A percentile compares a stretch with the other conserved stretches of the same genome.
Conservation (phyloP, 345 rosid genomes). For the Hibiscus syriacus region DNA sequence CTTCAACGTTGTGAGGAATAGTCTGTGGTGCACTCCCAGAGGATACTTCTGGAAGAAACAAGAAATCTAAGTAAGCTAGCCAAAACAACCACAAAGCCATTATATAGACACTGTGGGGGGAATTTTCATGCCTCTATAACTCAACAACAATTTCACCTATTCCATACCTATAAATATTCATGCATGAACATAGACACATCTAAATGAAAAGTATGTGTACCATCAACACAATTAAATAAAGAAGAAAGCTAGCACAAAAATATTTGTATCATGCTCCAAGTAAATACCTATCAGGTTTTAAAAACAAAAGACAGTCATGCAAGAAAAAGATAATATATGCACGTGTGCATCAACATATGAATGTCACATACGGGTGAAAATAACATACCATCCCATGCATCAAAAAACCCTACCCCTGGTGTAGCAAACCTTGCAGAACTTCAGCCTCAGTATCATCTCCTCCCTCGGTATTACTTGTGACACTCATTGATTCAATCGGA, state of each 20-base stretch:
- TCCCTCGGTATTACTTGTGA: constrained; percentile 31
- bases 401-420: constrained; percentile 54
- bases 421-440: constrained; percentile 28
- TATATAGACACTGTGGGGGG: neutral
- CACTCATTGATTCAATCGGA: constrained; percentile 48
- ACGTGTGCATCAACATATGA: neutral
- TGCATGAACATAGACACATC: neutral
- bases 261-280: neutral
- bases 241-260: neutral
- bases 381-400: constrained; percentile 75
- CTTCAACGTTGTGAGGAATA: constrained; percentile 31
- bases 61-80: neutral
- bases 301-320: neutral
- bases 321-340: neutral
- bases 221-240: neutral
- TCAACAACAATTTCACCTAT: neutral
- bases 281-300: neutral
- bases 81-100: neutral
- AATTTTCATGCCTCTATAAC: neutral
- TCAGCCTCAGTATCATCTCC: constrained; percentile 35
- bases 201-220: neutral
- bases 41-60: constrained; percentile 49
- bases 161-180: neutral
- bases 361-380: neutral
- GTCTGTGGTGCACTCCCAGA: too few species aligned